Percentiles rank a stretch among this genome's conserved stretches.
Conservation (phyloP, 1,139 yeast species). For the Kodamaea sp. region DNA sequence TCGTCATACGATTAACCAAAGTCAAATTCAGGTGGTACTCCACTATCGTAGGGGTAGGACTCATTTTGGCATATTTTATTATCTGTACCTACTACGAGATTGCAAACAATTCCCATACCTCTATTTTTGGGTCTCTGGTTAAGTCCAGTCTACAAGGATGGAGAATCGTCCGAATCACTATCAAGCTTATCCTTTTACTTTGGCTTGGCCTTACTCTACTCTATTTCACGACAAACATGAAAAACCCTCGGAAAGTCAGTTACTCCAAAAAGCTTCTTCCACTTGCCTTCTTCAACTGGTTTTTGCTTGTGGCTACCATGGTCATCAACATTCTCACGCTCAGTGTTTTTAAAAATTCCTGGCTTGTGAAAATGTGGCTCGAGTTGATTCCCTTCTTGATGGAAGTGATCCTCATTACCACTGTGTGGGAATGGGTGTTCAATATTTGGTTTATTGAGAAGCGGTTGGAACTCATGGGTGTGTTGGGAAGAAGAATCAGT, state of each 20-base stretch:
- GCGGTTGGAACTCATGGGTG: conserved; percentile 45
- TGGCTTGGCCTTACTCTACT: conserved; percentile 31
- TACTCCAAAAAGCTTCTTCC: conserved; percentile 42
- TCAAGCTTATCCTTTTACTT: conserved; percentile 25
- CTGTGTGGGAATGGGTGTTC: conserved; percentile 56
- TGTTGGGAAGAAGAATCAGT: conserved; percentile 49
- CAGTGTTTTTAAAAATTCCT: conserved; percentile 24
- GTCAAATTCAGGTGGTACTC: conserved; percentile 22
- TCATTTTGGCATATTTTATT: conserved; percentile 23
- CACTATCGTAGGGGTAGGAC: conserved; percentile 18
- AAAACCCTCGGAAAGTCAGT: conserved; percentile 34
- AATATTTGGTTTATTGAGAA: conserved; percentile 45
- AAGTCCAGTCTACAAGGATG: conserved; percentile 9
- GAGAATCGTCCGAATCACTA: conserved; percentile 17
- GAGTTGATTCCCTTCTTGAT: conserved; percentile 36
- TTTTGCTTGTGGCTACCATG: conserved; percentile 30
- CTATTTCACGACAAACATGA: conserved; percentile 30
- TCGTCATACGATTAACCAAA: conserved; percentile 28
- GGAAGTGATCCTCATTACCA: conserved; percentile 41
- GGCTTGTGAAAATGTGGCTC: conserved; percentile 44
- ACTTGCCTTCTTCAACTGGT: conserved; percentile 41
- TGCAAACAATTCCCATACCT: conserved; percentile 11
- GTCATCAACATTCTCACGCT: conserved; percentile 31
- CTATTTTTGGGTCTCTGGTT: conserved; percentile 15
- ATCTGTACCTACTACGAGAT: conserved; percentile 16